Base-by-base conservation (phyloP, 176 grass and related monocot species). In the Rhynchospora breviuscula region DNA sequence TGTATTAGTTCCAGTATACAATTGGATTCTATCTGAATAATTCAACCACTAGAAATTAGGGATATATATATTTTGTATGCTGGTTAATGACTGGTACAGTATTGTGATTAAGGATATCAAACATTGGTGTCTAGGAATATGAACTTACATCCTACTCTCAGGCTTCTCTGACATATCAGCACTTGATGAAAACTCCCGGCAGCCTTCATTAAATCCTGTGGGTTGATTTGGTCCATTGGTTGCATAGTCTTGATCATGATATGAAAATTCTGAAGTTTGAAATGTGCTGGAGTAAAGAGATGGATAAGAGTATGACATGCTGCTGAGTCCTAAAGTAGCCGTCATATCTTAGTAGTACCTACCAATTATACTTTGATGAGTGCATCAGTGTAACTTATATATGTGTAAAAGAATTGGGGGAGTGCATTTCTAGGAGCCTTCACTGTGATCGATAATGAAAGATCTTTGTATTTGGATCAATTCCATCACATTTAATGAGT, bases 281-380 rank as follows among this genome's bases (percentile, higher is more conserved):
- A 35, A 29, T 35, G 54, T 66, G 64, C 10, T 72, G 47, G 73
- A 63, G 44, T 33, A 35, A 59, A 68, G 60, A 68, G 78, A 86
- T 44, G 78, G 73, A 86, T 64, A 57, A 51, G 84, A 80, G 59
- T 22, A 79, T 65, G 84, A 80, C 57, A 67, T 66, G 14, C 12
- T 68, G 77, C 8, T 57, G 14, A 80, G 47, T 14, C 77, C 75
- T 25, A 86, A 79, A 80, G 58, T 68, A 57, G 84, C 73, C 84
- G 84, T 75, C 84, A 86, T 86, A 40, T 8, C 13, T 77, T 29
- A 65, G 18, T 58, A 18, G 60, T 68, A 67, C 48, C 62, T 82
- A 49, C 46, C n/a, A 82, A 62, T 81, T 51, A 3, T 82, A 82
- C 5, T 80, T 81, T 62, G 31, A 18, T 61, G 25, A 61, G 57